Base-by-base conservation (phyloP, 495 filamentous ascomycete genomes). In the Schizothecium vesticola region DNA sequence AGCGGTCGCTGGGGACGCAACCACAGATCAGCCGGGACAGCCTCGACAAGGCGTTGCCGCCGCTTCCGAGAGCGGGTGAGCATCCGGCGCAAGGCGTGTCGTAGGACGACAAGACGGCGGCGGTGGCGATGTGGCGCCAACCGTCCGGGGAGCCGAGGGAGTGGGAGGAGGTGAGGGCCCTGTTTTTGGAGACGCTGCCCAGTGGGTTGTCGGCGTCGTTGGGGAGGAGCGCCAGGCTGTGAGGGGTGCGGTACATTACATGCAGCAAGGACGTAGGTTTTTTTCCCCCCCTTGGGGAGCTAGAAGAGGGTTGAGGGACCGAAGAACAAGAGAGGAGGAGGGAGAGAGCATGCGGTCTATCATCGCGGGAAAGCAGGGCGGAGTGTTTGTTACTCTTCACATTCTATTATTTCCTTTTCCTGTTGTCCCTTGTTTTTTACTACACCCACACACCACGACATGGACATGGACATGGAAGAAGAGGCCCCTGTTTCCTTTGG, bases 21-120 rank as follows among this genome's bases (percentile, higher is more conserved):
- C 21, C 65, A 2, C 73, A 73, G 57, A 63, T 81, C 63, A 77
- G 81, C 65, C 76, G 81, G 7, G 79, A 82, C 25, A 80, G 81
- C 61, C 73, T 82, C 11, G 85, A 87, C 33, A 88, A 89, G 74
- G 84, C 82, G 8, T 68, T 89, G 10, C 86, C 87, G 12, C 82
- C 86, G 8, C 71, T 86, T 16, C 86, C 87, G 9, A 77, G 66
- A 19, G 73, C 55, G 2, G 31, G 66, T 55, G 36, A 65, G 3
- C 25, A 69, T 11, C 43, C 66, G 26, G 10, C 63, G 4, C 65
- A 69, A 25, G 57, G 58, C 31, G 64, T 69, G 31, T 72, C 69
- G 57, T 77, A 78, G 73, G 43, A 62, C 58, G 74, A 69, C 24
- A 55, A 59, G 56, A 56, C 29, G 16, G 51, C 68, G 70, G 70